Base-by-base conservation (phyloP, 345 rosid genomes). In the Ceriops zippeliana region DNA sequence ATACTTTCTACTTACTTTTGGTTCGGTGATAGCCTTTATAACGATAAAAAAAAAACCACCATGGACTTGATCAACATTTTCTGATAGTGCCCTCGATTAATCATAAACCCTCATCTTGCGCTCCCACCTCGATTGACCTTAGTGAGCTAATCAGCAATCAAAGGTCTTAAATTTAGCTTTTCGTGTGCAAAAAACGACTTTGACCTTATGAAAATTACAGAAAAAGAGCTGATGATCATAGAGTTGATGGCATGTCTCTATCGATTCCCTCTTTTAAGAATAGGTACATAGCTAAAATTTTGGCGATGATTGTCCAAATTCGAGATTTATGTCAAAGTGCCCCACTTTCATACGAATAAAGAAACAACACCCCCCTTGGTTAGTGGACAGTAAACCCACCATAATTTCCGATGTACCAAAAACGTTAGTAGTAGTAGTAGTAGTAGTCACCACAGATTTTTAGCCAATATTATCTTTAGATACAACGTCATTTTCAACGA, bases 401-500 rank as follows among this genome's bases (percentile, higher is more conserved):
- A 26, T 26, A 38, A 21, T 65, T 68, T 24, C 59, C 28, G 5
- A 2, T 1, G 49, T 3, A 42, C 5, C 15, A 13, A 42, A 42
- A 13, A 13, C 37, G 17, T 15, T 42, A 2, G 17, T 2, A 3
- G 1, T 15, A 42, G 13, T 17, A 5, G 4, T 42, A 2, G 17
- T 2, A 3, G 1, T 15, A 42, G 13, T 17, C 49, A 42, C 5
- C 49, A 13, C 16, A 42, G 19, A 21, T 70, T 75, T 70, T 65
- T 68, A 70, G 32, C 32, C 59, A 54, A 38, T 70, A 54, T 75
- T 61, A 58, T 71, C 73, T 71, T 62, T 62, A 63, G 72, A 57
- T 67, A 47, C 69, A 67, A 67, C 57, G 73, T 76, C 80, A 62
- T 32, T 76, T 35, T 76, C 80, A 76, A 2, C 51, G 59, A 56